These are phyloP conservation scores for Mimosa bimucronata DNA, from an alignment of 306 rosid genomes.

Conservation along the genomic window DNA sequence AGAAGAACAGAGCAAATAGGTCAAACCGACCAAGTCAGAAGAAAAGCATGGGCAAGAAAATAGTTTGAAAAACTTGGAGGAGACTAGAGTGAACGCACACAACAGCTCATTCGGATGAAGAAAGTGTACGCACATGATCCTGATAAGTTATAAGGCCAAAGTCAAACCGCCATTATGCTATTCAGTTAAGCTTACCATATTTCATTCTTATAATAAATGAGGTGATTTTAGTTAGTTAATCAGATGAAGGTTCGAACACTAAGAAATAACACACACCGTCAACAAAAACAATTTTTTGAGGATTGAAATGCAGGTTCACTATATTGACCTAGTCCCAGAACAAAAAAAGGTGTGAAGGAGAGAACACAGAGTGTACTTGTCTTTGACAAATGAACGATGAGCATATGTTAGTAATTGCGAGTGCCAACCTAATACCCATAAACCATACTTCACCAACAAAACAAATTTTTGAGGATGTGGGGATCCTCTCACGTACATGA, in stretches of 20 bases:
- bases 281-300: too few species aligned
- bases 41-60: slow-evolving; percentile 25
- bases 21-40: slow-evolving; percentile 67
- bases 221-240: not conserved
- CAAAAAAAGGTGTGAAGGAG: not conserved
- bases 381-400: not conserved
- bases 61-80: slow-evolving; percentile 6
- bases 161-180: slow-evolving; percentile 51
- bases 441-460: slow-evolving; percentile 9
- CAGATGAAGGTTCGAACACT: not conserved
- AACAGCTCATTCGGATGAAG: slow-evolving; percentile 43
- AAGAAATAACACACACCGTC: not conserved
- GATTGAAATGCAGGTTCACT: not conserved
- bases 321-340: not conserved
- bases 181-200: not conserved
- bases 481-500: slow-evolving; percentile 10
- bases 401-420: not conserved
- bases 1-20: slow-evolving; percentile 9
- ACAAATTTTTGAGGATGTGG: not conserved
- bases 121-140: not conserved
- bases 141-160: slow-evolving; percentile 40
- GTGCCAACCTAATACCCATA: slow-evolving; percentile 13
- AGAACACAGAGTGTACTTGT: not conserved
- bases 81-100: slow-evolving; percentile 35
- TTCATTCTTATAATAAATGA: not conserved